Conservation (phyloP, 768 basidiomycete species). For the Panaeolus papilionaceus region DNA sequence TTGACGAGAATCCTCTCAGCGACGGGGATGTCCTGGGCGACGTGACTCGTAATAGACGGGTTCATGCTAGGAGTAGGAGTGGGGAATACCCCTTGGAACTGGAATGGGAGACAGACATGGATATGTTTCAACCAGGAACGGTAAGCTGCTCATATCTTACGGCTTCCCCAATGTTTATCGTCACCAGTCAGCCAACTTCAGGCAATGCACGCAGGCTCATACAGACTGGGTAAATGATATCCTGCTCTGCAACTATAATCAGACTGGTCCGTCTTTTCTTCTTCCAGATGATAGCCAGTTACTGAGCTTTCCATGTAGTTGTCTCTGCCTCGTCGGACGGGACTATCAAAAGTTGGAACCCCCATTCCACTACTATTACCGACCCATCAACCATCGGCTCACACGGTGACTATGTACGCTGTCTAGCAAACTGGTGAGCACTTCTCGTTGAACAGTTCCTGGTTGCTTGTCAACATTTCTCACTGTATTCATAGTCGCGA, state of each 20-base stretch:
- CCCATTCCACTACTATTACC: slow-evolving; percentile 64
- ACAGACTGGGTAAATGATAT: slow-evolving; percentile 98
- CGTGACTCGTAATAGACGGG: slow-evolving; percentile 49
- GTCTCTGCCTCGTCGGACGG: slow-evolving; percentile 96
- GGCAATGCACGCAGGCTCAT: slow-evolving; percentile 89
- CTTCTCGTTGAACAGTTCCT: background rate
- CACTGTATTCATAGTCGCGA: slow-evolving; percentile 59
- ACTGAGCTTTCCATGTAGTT: slow-evolving; percentile 48
- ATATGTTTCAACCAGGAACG: slow-evolving; percentile 51
- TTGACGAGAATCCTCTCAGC: slow-evolving; percentile 58
- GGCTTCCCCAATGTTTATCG: slow-evolving; percentile 13
- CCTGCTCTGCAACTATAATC: slow-evolving; percentile 88
- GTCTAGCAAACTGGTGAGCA: slow-evolving; percentile 73
- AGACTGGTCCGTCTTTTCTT: slow-evolving; percentile 63
- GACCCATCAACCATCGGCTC: slow-evolving; percentile 75
- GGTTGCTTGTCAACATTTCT: slow-evolving; percentile 13
- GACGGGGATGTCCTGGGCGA: slow-evolving; percentile 84
- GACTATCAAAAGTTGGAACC: slow-evolving; percentile 92
- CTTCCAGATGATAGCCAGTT: slow-evolving; percentile 8
- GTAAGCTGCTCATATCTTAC: slow-evolving; percentile 42
- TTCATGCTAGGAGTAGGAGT: slow-evolving; percentile 39
- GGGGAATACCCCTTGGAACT: slow-evolving; percentile 66
- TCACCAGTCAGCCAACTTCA: slow-evolving; percentile 53
- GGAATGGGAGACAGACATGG: slow-evolving; percentile 80
- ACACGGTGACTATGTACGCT: slow-evolving; percentile 89